Base-by-base conservation (phyloP, 2,329 filamentous ascomycete genomes). In the Diaporthe capsici region DNA sequence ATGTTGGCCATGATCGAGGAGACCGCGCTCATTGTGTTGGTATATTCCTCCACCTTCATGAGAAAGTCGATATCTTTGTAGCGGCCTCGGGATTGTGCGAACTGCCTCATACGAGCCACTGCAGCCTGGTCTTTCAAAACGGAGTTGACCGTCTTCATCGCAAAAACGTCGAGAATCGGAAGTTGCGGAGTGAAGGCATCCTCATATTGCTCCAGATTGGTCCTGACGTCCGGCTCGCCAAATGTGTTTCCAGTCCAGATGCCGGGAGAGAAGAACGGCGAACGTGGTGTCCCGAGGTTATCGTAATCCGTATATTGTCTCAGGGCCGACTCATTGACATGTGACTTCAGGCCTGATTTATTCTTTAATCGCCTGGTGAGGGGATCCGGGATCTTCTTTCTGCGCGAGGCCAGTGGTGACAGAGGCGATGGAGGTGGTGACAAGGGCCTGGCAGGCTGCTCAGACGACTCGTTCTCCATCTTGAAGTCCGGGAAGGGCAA, bases 261-360 rank as follows among this genome's bases (percentile, higher is more conserved):
- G 3, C 34, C 37, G 2, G 75, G 49, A 4, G 65, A 71, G n/a
- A 60, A 49, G 31, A 67, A 68, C 0, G 75, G 63, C 17, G 55
- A 74, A 20, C 65, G 72, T 15, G 72, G 75, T 6, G 67, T 67
- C 1, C 75, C 75, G 2, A 42, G 47, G 2, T 47, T 60, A 22
- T 76, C 75, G 22, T 76, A 76, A 28, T 76, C 65, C 17, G 72
- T 76, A 7, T 76, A 76, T 47, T 74, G 55, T 8, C 75, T 60
- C 17, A 76, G 39, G 3, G 49, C 31, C 15, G 49, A 55, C 4
- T 76, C 75, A 15, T 74, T 73, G 12, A 74, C 31, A 13, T 74
- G 55, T 31, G 70, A 44, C 37, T 70, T 74, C 4, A 68, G 60
- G 6, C 72, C 72, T 5, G 63, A 53, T 17, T 60, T 71, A 20